phyloP scores from a whole-genome alignment of 2,329 filamentous ascomycete species.

The Clonostachys chloroleuca region DNA sequence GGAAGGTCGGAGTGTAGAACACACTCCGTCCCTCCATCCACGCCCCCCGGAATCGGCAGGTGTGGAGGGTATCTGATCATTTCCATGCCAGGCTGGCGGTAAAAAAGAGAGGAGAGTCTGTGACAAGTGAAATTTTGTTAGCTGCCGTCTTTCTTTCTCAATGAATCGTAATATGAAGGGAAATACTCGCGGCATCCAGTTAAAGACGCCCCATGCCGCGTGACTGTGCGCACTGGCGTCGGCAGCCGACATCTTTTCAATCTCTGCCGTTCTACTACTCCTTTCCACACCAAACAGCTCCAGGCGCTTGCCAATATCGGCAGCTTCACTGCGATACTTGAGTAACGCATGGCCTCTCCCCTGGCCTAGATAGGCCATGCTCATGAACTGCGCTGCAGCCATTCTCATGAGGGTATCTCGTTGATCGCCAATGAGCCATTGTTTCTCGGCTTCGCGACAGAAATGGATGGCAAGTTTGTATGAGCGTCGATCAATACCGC shows the following conservation, averaged over 20 bases:
- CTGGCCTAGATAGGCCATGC: slow-evolving; percentile 23
- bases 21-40: too few relatives aligned
- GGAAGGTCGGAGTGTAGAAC: neutral
- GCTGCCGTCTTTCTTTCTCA: neutral
- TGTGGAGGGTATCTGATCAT: slow-evolving; percentile 11
- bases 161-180: neutral
- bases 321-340: slow-evolving; percentile 16
- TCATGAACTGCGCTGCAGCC: slow-evolving; percentile 22
- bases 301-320: slow-evolving; percentile 19
- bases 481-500: slow-evolving; percentile 15
- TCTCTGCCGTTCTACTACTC: neutral
- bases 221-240: slow-evolving; percentile 8
- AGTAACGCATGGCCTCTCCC: slow-evolving; percentile 26
- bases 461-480: slow-evolving; percentile 11
- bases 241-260: slow-evolving; percentile 1
- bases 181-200: slow-evolving; percentile 27
- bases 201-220: slow-evolving; percentile 24
- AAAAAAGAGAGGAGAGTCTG: slow-evolving; percentile 23
- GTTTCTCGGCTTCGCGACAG: slow-evolving; percentile 15
- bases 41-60: slow-evolving; percentile 11
- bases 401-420: slow-evolving; percentile 16
- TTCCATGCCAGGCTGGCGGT: slow-evolving; percentile 22
- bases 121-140: neutral
- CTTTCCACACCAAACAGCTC: slow-evolving; percentile 17
- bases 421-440: slow-evolving; percentile 8